phyloP scores from a whole-genome alignment of 108 stramenopile species.

The Fistulifera pelliculosa region DNA sequence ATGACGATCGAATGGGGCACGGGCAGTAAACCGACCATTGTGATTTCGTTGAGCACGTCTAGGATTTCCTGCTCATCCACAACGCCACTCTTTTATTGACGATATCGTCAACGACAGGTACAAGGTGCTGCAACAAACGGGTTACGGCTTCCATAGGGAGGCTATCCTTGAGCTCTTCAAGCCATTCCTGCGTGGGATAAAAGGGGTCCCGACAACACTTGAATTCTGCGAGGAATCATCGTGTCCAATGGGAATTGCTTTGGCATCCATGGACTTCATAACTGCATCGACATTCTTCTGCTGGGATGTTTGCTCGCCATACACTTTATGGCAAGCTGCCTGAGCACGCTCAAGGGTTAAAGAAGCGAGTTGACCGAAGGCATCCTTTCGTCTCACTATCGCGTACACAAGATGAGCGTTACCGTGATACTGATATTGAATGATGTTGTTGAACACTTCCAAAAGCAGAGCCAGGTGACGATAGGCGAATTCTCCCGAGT shows the following conservation, averaged over 20 bases:
- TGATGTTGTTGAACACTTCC: constrained; percentile 96
- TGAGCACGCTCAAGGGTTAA: constrained; percentile 66
- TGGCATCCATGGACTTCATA: constrained; percentile 37
- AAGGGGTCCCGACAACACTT: constrained; percentile 33
- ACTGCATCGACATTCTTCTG: constrained; percentile 58
- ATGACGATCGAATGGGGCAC: constrained; percentile 98
- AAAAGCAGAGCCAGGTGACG: constrained; percentile 83
- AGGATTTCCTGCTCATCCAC: constrained; percentile 90
- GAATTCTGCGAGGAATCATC: constrained; percentile 22
- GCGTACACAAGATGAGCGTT: constrained; percentile 96
- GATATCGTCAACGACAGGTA: constrained; percentile 91
- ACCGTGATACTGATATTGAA: constrained; percentile 97
- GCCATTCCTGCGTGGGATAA: constrained; percentile 80
- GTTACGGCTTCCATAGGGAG: constrained; percentile 88
- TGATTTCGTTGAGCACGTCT: constrained; percentile 74
- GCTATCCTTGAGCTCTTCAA: constrained; percentile 73
- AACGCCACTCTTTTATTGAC: constrained; percentile 49
- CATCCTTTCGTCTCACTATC: constrained; percentile 84
- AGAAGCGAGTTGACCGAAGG: constrained; percentile 69
- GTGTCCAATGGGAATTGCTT: constrained; percentile 33
- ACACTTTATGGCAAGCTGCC: constrained; percentile 70
- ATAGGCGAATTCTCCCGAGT: constrained; percentile 83
- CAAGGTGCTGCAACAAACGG: constrained; percentile 84
- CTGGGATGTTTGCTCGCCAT: constrained; percentile 42
- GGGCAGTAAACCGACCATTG: constrained; percentile 91